Base-by-base conservation (phyloP, 2,329 filamentous ascomycete species). In the Phialemonium atrogriseum region DNA sequence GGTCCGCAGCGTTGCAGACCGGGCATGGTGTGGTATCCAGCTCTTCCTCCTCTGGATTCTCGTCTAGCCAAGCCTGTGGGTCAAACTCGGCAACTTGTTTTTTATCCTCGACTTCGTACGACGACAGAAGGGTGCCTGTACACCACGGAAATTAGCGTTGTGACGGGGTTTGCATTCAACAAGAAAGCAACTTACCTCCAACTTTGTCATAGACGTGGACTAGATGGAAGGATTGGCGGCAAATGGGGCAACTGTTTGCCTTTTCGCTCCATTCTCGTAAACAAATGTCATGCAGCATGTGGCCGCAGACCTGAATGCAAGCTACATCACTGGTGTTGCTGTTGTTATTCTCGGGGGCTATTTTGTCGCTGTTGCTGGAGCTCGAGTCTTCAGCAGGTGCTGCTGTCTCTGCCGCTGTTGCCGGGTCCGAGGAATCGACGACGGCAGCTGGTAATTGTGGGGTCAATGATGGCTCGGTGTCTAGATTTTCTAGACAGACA, bases 241-340 rank as follows among this genome's bases (percentile, higher is more conserved):
- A 98, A 57, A 98, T 94, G 27, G 91, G 91, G 58, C 91, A 98
- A 54, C 88, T 95, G 60, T 96, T 98, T 42, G 91, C 89, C 56
- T 93, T 83, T 60, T 93, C 85, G 27, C 89, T 86, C 91, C 91
- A 98, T 46, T 87, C 85, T 47, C 83, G 82, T 45, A 98, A 71
- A 58, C 91, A 98, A 32, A 82, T 78, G 62, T 98, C 81, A 62
- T 98, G 91, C 46, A 98, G 69, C 46, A 88, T 74, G 66, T 98
- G 93, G 36, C 85, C 84, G 59, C 91, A 98, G 27, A 86, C 80
- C 38, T 77, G 66, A 30, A 80, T 72, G 34, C 70, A 59, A 24
- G 77, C 75, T 39, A 80, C 67, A 37, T 62, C 58, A 43, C 64
- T 56, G 46, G 60, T 47, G 19, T 56, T 50, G 34, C 46, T 42